Conservation (phyloP, 2,329 filamentous ascomycete genomes). For the Neonectria magnoliae region DNA sequence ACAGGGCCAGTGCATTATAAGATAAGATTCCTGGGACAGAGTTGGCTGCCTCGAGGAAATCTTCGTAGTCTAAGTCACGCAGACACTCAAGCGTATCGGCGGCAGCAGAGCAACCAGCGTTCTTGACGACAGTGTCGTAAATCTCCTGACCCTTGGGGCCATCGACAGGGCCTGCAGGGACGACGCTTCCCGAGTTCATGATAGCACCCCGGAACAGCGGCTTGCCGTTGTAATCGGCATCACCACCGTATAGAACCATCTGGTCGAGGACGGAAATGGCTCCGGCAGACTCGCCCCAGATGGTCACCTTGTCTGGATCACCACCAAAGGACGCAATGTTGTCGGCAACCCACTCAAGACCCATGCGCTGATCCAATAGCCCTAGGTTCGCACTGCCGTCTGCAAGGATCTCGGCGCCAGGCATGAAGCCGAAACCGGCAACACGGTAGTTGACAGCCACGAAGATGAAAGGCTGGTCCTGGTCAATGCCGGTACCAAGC, state of each 20-base stretch:
- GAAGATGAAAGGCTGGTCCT: constrained; percentile 70
- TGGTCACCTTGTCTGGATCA: constrained; percentile 80
- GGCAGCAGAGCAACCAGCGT: constrained; percentile 68
- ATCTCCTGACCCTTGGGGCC: constrained; percentile 70
- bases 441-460: constrained; percentile 83
- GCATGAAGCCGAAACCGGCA: constrained; percentile 78
- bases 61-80: constrained; percentile 66
- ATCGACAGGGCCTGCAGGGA: constrained; percentile 72
- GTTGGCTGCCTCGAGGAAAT: constrained; percentile 72
- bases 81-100: constrained; percentile 73
- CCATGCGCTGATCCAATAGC: constrained; percentile 76
- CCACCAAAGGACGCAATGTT: constrained; percentile 83
- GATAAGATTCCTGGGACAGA: constrained; percentile 75
- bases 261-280: constrained; percentile 80
- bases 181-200: constrained; percentile 77
- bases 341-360: constrained; percentile 79
- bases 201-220: constrained; percentile 80
- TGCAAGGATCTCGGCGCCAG: constrained; percentile 72
- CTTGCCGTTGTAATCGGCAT: constrained; percentile 79
- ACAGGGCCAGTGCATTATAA: constrained; percentile 74
- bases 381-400: constrained; percentile 78
- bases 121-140: constrained; percentile 70
- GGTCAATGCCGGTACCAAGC: constrained; percentile 55
- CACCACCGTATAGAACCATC: constrained; percentile 77
- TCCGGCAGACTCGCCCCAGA: constrained; percentile 80